A percentile compares a stretch with the other conserved stretches of the same genome.
phyloP scores from a whole-genome alignment of 1,139 yeast species.

The Yarrowia galli region DNA sequence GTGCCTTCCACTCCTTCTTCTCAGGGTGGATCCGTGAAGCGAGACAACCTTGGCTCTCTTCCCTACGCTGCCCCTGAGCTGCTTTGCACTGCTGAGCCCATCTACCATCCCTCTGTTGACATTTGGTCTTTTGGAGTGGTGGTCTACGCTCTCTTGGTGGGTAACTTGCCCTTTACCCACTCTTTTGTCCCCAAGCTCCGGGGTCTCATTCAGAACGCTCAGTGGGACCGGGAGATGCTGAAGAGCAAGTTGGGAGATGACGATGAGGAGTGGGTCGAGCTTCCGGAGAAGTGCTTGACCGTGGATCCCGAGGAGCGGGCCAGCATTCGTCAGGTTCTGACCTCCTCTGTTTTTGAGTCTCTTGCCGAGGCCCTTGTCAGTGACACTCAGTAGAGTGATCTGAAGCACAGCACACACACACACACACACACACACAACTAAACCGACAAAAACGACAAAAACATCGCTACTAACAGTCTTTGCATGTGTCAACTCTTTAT shows the following conservation, averaged over 20 bases:
- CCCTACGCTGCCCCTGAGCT: conserved; percentile 95
- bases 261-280: conserved; percentile 58
- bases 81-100: conserved; percentile 68
- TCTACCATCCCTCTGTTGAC: conserved; percentile 77
- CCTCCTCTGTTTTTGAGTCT: conserved; percentile 39
- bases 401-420: too few species aligned
- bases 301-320: conserved; percentile 60
- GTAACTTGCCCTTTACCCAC: conserved; percentile 83
- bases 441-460: neutral
- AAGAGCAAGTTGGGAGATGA: conserved; percentile 45
- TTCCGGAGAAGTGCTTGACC: conserved; percentile 64
- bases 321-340: conserved; percentile 55
- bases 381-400: neutral
- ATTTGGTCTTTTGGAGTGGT: conserved; percentile 92
- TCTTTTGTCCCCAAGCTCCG: conserved; percentile 79
- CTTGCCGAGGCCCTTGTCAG: conserved; percentile 35
- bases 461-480: conserved; percentile 29
- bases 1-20: conserved; percentile 23
- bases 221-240: conserved; percentile 60
- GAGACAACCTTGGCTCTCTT: conserved; percentile 71
- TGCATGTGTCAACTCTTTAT: conserved; percentile 19
- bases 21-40: conserved; percentile 38
- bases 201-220: conserved; percentile 73
- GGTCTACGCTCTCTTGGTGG: conserved; percentile 73
- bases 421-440: neutral